A percentile compares a stretch with the other conserved stretches of the same genome.
Evolutionary conservation across 2,329 filamentous ascomycete species (phyloP).

Genomic region (Tothia fuscella): DNA sequence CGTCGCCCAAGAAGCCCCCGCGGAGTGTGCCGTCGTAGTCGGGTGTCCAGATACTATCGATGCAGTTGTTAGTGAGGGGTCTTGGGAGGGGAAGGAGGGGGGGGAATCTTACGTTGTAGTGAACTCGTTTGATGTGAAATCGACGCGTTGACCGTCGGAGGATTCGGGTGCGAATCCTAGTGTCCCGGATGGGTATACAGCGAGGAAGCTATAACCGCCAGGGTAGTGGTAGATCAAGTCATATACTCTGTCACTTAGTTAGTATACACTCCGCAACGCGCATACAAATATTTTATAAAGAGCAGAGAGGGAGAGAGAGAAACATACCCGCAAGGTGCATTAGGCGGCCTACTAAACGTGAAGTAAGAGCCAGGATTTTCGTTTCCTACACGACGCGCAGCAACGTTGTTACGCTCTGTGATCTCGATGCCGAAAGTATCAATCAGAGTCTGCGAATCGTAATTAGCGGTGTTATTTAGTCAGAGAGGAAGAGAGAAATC

Average conservation of each 20-base stretch:
- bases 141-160: background rate
- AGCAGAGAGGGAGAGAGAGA: background rate
- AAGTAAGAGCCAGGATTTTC: too few species aligned
- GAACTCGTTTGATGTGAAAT: background rate
- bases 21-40: slow-evolving; percentile 7
- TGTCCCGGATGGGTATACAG: slow-evolving; percentile 1
- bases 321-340: slow-evolving; percentile 9
- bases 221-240: slow-evolving; percentile 8
- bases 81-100: background rate
- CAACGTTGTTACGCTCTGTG: background rate
- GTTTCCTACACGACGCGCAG: background rate
- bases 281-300: background rate
- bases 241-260: background rate
- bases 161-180: slow-evolving; percentile 1
- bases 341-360: background rate
- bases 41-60: slow-evolving; percentile 5
- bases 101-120: background rate
- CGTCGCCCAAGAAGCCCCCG: slow-evolving; percentile 1
- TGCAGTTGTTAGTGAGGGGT: background rate
- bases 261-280: too few species aligned
- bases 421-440: slow-evolving; percentile 2
- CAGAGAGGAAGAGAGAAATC: background rate
- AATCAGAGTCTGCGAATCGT: background rate
- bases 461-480: background rate
- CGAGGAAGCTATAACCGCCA: background rate